phyloP scores from a whole-genome alignment of 2,329 filamentous ascomycete genomes.

The Claviceps pusilla region DNA sequence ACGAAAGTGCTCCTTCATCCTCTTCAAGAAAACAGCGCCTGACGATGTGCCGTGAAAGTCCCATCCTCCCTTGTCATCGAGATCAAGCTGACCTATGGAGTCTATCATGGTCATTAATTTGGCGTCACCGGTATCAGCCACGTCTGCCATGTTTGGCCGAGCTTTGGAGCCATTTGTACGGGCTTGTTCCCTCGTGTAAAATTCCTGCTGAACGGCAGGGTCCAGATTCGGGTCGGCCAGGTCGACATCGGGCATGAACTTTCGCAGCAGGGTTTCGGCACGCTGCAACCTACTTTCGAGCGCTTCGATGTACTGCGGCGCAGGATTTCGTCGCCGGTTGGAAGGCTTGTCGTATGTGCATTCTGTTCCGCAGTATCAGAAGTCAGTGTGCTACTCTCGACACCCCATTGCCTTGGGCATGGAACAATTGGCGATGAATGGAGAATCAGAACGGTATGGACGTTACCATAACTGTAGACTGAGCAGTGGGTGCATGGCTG shows the following conservation, averaged over 20 bases:
- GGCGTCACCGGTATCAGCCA: constrained; percentile 42
- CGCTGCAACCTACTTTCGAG: constrained; percentile 71
- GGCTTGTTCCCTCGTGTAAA: constrained; percentile 38
- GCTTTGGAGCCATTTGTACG: constrained; percentile 30
- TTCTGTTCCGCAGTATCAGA: constrained; percentile 35
- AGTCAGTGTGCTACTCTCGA: not conserved
- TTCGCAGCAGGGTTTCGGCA: constrained; percentile 63
- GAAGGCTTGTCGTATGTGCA: constrained; percentile 94
- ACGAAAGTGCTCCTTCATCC: constrained; percentile 78
- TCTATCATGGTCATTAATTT: constrained; percentile 90
- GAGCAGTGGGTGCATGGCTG: constrained; percentile 91
- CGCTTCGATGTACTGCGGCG: constrained; percentile 84
- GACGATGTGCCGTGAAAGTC: constrained; percentile 93
- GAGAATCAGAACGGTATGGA: not conserved
- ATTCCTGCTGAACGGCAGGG: constrained; percentile 56
- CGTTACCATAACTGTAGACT: constrained; percentile 91
- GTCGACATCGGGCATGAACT: constrained; percentile 71
- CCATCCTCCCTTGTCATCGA: constrained; percentile 83
- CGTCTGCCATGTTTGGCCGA: constrained; percentile 19
- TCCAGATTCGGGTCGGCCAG: constrained; percentile 75
- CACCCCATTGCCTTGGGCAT: not conserved
- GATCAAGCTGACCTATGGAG: constrained; percentile 75
- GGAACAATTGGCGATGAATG: not conserved
- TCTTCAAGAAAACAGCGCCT: constrained; percentile 71
- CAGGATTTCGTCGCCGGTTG: constrained; percentile 77